phyloP scores from a whole-genome alignment of 2,329 filamentous ascomycete genomes.

The Penicillium aurantiogriseum region DNA sequence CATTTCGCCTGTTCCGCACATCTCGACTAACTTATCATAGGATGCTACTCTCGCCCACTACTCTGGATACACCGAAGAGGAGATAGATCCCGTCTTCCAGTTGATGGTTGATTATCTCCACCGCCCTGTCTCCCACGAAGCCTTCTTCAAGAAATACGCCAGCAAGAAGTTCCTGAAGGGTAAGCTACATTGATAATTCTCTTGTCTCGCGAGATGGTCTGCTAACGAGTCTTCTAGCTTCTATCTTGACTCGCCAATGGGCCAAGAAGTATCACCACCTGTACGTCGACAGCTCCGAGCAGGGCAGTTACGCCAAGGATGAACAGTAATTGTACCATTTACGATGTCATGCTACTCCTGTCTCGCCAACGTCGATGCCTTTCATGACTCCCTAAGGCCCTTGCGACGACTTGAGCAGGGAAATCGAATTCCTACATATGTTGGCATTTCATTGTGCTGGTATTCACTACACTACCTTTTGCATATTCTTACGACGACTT shows the following conservation, averaged over 20 bases:
- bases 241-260: conserved; percentile 88
- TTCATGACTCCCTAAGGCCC: conserved; percentile 27
- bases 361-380: conserved; percentile 21
- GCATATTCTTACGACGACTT: conserved; percentile 43
- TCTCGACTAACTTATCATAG: conserved; percentile 42
- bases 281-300: conserved; percentile 38
- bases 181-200: conserved; percentile 47
- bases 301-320: conserved; percentile 35
- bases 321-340: conserved; percentile 30
- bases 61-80: conserved; percentile 86
- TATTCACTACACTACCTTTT: conserved; percentile 39
- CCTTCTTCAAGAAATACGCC: conserved; percentile 99
- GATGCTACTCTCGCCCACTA: conserved; percentile 86
- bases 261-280: conserved; percentile 69
- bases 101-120: conserved; percentile 97
- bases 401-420: conserved; percentile 24
- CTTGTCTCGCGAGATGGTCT: neutral
- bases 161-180: conserved; percentile 99
- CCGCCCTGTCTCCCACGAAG: conserved; percentile 86
- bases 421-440: conserved; percentile 37
- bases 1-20: neutral
- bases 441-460: conserved; percentile 44
- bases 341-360: conserved; percentile 28
- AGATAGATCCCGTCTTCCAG: conserved; percentile 87
- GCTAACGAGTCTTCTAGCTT: conserved; percentile 58